Conservation (phyloP, 495 filamentous ascomycete genomes). For the Aspergillus bertholletiae region DNA sequence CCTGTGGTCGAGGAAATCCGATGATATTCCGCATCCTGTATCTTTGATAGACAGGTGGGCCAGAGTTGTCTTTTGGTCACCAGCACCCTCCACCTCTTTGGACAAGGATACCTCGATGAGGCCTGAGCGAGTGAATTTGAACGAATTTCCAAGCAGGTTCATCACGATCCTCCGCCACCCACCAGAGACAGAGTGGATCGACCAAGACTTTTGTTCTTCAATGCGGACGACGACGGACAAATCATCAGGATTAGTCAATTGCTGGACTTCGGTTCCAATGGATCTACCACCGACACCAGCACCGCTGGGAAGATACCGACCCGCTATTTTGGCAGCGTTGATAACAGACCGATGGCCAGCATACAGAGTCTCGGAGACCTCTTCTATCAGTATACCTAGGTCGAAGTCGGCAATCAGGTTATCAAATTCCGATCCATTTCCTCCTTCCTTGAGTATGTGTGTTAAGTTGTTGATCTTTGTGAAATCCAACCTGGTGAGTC, state of each 20-base stretch:
- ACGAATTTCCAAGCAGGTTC: slow-evolving; percentile 70
- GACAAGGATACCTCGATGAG: slow-evolving; percentile 54
- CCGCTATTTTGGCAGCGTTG: slow-evolving; percentile 12
- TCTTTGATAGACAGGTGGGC: slow-evolving; percentile 54
- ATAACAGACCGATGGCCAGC: slow-evolving; percentile 15
- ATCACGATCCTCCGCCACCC: slow-evolving; percentile 64
- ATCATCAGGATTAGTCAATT: slow-evolving; percentile 11
- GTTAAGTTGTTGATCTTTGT: slow-evolving; percentile 50
- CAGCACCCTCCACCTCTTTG: slow-evolving; percentile 19
- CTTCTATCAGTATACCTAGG: slow-evolving; percentile 15
- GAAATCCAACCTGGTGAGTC: slow-evolving; percentile 43
- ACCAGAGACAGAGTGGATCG: slow-evolving; percentile 56
- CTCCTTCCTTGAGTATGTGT: slow-evolving; percentile 10
- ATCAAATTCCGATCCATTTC: slow-evolving; percentile 2
- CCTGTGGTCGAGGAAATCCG: slow-evolving; percentile 62
- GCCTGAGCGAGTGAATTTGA: slow-evolving; percentile 64
- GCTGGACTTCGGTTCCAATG: not conserved
- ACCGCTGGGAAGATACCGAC: slow-evolving; percentile 16
- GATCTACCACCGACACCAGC: slow-evolving; percentile 9
- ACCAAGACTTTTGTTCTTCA: slow-evolving; percentile 47
- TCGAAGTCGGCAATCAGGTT: slow-evolving; percentile 14
- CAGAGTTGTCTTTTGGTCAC: slow-evolving; percentile 10
- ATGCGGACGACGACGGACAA: slow-evolving; percentile 55
- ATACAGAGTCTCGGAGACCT: slow-evolving; percentile 16
- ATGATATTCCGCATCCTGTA: slow-evolving; percentile 65